phyloP scores from a whole-genome alignment of 371 early-diverging fungal species.

The Mortierella polycephala region DNA sequence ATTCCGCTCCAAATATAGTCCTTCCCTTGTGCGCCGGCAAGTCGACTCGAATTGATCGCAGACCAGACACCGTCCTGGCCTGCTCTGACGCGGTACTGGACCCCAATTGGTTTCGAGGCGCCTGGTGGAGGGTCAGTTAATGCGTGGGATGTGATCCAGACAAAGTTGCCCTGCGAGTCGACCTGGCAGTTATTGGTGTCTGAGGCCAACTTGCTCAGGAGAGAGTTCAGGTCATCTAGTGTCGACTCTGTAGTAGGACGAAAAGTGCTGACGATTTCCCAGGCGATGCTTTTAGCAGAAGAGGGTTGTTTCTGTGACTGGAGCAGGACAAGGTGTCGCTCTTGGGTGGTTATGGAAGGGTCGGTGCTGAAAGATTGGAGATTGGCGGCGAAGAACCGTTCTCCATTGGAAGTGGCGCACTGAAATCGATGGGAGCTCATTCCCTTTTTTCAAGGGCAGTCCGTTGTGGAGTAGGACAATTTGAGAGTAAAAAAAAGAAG shows the following conservation, averaged over 20 bases:
- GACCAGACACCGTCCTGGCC: slow-evolving; percentile 9
- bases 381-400: slow-evolving; percentile 9
- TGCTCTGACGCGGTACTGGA: not conserved
- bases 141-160: slow-evolving; percentile 20
- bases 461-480: not conserved
- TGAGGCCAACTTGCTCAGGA: slow-evolving; percentile 8
- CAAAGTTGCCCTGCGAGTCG: slow-evolving; percentile 18
- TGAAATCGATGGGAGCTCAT: slow-evolving; percentile 6
- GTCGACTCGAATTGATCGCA: slow-evolving; percentile 1
- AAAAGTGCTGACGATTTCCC: slow-evolving; percentile 13
- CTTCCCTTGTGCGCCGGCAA: not conserved
- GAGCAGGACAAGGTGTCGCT: slow-evolving; percentile 15
- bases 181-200: slow-evolving; percentile 19
- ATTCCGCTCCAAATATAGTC: slow-evolving; percentile 18
- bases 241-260: not conserved
- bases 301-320: slow-evolving; percentile 9
- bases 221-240: slow-evolving; percentile 5
- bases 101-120: not conserved
- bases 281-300: not conserved
- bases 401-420: slow-evolving; percentile 18
- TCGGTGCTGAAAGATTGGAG: slow-evolving; percentile 1
- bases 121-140: not conserved
- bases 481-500: not conserved
- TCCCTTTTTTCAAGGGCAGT: too few relatives aligned
- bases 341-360: not conserved